These are phyloP conservation scores for Cercospora sp. DNA, from an alignment of 2,329 filamentous ascomycete genomes.

Conservation along the genomic window DNA sequence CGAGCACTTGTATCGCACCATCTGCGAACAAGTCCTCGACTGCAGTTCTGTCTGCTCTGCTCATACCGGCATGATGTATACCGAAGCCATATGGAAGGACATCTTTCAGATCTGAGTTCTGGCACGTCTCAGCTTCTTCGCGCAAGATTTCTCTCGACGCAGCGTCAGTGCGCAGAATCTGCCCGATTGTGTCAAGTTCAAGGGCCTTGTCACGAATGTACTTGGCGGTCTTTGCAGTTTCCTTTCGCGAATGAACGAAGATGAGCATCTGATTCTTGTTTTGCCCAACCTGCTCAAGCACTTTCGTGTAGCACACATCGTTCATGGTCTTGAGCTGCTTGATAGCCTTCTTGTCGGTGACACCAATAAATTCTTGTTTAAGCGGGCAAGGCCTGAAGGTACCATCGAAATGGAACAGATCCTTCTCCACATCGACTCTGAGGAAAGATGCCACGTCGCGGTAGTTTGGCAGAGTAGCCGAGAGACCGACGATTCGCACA, in stretches of 20 bases:
- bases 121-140: conserved; percentile 78
- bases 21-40: conserved; percentile 93
- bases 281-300: conserved; percentile 90
- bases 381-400: conserved; percentile 91
- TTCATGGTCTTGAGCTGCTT: conserved; percentile 99
- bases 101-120: conserved; percentile 87
- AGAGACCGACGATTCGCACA: conserved; percentile 87
- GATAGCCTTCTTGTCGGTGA: conserved; percentile 97
- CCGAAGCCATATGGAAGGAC: conserved; percentile 94
- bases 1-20: conserved; percentile 88
- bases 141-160: conserved; percentile 85
- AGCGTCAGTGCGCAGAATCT: conserved; percentile 89
- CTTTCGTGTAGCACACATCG: conserved; percentile 96
- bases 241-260: conserved; percentile 96
- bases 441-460: conserved; percentile 94
- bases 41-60: conserved; percentile 85
- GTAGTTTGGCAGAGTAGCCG: conserved; percentile 94
- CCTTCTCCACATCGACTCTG: conserved; percentile 80
- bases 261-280: conserved; percentile 98
- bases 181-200: conserved; percentile 95
- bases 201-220: conserved; percentile 95
- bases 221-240: conserved; percentile 94
- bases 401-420: conserved; percentile 93
- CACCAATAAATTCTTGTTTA: conserved; percentile 94
- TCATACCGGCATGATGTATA: conserved; percentile 98